Evolutionary conservation across 2,329 filamentous ascomycete species (phyloP).

Genomic region (Botrytis pseudocinerea): DNA sequence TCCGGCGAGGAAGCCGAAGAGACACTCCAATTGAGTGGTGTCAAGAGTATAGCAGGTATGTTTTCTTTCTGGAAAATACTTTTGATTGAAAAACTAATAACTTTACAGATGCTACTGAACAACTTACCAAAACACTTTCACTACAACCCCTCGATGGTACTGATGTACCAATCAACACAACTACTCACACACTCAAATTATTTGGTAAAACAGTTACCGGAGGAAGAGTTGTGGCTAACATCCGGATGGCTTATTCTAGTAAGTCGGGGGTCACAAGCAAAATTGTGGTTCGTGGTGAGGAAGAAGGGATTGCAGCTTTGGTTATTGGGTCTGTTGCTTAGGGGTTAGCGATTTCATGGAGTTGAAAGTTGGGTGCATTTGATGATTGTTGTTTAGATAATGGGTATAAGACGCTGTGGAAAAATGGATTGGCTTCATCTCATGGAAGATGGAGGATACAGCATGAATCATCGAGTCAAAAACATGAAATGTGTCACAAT

Average conservation of each 20-base stretch:
- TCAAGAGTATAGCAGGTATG: constrained; percentile 88
- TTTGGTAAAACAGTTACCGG: constrained; percentile 93
- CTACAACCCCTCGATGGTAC: constrained; percentile 93
- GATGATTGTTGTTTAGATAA: constrained; percentile 38
- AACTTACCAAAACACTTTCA: constrained; percentile 81
- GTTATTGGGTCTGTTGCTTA: constrained; percentile 78
- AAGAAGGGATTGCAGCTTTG: constrained; percentile 83
- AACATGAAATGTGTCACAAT: constrained; percentile 22
- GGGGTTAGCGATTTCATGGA: constrained; percentile 33
- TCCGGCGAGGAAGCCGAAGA: constrained; percentile 87
- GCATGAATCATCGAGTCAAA: constrained; percentile 16
- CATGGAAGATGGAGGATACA: constrained; percentile 25
- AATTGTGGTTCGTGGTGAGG: constrained; percentile 87
- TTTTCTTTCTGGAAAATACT: background rate
- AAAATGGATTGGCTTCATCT: constrained; percentile 23
- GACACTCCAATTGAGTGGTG: constrained; percentile 81
- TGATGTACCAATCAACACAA: constrained; percentile 83
- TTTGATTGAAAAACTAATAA: constrained; percentile 34
- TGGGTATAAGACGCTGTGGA: constrained; percentile 29
- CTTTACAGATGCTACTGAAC: constrained; percentile 79
- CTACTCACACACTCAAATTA: constrained; percentile 91
- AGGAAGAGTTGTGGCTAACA: constrained; percentile 80
- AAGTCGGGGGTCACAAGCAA: constrained; percentile 96
- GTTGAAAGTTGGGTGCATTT: constrained; percentile 35
- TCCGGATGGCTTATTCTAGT: constrained; percentile 91